Percentiles rank a stretch among this genome's conserved stretches.
These are phyloP conservation scores for Termitomyces bulborhizus DNA, from an alignment of 768 basidiomycete species.

Conservation along the genomic window DNA sequence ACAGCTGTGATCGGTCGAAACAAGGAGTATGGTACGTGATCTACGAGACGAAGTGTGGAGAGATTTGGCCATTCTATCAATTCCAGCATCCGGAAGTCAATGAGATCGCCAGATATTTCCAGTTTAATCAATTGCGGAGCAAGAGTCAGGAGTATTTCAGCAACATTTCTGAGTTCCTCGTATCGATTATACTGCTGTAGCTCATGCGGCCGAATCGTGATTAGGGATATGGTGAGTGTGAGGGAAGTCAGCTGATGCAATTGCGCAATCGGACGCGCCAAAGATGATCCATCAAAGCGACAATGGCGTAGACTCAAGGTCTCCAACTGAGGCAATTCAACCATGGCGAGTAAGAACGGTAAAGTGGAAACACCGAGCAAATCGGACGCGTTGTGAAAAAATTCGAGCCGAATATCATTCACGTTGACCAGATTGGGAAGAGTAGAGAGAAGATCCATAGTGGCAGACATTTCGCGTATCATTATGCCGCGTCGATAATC, in stretches of 20 bases:
- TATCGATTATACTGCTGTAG: background rate
- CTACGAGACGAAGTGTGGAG: background rate
- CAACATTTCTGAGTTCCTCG: background rate
- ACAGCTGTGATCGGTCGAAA: background rate
- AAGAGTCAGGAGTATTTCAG: background rate
- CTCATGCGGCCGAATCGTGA: background rate
- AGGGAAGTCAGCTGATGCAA: background rate
- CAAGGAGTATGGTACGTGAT: background rate
- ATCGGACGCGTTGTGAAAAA: background rate
- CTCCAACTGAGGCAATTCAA: background rate
- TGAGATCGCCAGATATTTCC: background rate
- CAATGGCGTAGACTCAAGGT: background rate
- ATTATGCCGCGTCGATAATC: background rate
- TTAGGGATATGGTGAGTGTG: background rate
- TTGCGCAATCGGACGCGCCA: background rate
- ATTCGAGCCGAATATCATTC: background rate
- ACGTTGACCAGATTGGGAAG: background rate
- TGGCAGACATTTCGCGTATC: background rate
- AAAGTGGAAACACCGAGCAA: background rate
- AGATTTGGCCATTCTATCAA: background rate
- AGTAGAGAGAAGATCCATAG: background rate
- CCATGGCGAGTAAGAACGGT: background rate
- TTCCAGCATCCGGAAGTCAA: background rate
- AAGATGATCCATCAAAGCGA: background rate
- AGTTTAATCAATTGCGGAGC: background rate